phyloP scores from a whole-genome alignment of 768 basidiomycete genomes.

The Boletus sp. region DNA sequence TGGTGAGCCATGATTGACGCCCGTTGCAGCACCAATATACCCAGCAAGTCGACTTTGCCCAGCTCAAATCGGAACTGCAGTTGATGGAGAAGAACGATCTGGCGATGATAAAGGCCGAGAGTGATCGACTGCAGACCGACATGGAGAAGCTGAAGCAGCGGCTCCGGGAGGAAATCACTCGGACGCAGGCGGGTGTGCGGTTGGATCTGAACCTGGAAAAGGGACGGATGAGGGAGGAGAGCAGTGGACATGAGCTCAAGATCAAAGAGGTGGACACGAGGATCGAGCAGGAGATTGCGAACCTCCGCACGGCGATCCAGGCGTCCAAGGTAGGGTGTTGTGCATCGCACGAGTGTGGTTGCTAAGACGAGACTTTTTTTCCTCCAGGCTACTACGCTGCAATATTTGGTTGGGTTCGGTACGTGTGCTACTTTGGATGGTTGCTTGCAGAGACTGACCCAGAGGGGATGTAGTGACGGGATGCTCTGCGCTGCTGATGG shows the following conservation, averaged over 20 bases:
- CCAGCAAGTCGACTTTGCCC: slow-evolving; percentile 95
- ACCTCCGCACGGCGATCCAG: slow-evolving; percentile 78
- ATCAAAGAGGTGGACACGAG: slow-evolving; percentile 97
- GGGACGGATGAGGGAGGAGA: slow-evolving; percentile 92
- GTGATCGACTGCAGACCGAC: slow-evolving; percentile 87
- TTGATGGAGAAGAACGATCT: slow-evolving; percentile 97
- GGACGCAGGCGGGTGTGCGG: slow-evolving; percentile 90
- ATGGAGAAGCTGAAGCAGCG: slow-evolving; percentile 95
- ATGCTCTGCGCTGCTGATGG: slow-evolving; percentile 83
- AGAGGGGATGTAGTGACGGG: slow-evolving; percentile 62
- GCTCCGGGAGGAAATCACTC: slow-evolving; percentile 85
- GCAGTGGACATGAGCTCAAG: slow-evolving; percentile 87
- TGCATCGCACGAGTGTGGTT: background rate
- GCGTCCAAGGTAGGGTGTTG: slow-evolving; percentile 64
- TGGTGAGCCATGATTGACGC: slow-evolving; percentile 2
- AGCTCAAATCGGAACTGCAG: slow-evolving; percentile 94
- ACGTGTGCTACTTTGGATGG: slow-evolving; percentile 26
- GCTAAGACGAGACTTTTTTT: background rate
- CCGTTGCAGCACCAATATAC: slow-evolving; percentile 77
- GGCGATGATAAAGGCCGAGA: slow-evolving; percentile 93
- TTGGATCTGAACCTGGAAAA: slow-evolving; percentile 97
- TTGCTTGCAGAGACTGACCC: slow-evolving; percentile 5
- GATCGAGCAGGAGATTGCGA: slow-evolving; percentile 95
- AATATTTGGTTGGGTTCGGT: slow-evolving; percentile 89
- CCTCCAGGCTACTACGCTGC: slow-evolving; percentile 73